phyloP scores from a whole-genome alignment of 129 eudicot genomes.

The Scalesia atractyloides region DNA sequence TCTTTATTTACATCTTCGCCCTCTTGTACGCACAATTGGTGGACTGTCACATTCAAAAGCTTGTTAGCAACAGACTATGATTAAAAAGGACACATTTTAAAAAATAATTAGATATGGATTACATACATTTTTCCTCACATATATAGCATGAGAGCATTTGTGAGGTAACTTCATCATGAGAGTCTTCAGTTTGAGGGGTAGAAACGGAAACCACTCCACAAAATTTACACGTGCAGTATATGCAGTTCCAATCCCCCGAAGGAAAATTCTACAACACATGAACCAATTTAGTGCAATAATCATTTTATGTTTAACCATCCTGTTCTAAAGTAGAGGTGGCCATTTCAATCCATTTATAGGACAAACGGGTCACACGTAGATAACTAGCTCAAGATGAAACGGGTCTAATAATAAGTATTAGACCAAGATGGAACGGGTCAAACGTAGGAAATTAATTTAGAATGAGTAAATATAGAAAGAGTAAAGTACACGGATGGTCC shows the following conservation, averaged over 20 bases:
- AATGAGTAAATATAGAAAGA: too few species aligned
- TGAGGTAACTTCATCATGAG: conserved; percentile 22
- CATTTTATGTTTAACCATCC: background rate
- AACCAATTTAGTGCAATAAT: conserved; percentile 19
- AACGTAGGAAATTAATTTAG: too few species aligned
- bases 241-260: conserved; percentile 86
- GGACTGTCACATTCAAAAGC: conserved; percentile 55
- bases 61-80: conserved; percentile 16
- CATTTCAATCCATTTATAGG: background rate
- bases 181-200: conserved; percentile 38
- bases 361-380: background rate
- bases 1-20: conserved; percentile 35
- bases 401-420: background rate
- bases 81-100: background rate
- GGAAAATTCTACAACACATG: conserved; percentile 64
- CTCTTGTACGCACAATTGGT: conserved; percentile 47
- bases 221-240: conserved; percentile 80
- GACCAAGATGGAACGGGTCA: background rate
- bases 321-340: conserved; percentile 12
- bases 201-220: conserved; percentile 59
- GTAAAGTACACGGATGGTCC: too few species aligned
- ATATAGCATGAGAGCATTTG: conserved; percentile 57
- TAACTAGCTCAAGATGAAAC: conserved; percentile 3
- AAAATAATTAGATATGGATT: background rate
- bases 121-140: conserved; percentile 88